Evolutionary conservation across 768 basidiomycete genomes (phyloP).

Genomic region (Leccinum ochraceum): DNA sequence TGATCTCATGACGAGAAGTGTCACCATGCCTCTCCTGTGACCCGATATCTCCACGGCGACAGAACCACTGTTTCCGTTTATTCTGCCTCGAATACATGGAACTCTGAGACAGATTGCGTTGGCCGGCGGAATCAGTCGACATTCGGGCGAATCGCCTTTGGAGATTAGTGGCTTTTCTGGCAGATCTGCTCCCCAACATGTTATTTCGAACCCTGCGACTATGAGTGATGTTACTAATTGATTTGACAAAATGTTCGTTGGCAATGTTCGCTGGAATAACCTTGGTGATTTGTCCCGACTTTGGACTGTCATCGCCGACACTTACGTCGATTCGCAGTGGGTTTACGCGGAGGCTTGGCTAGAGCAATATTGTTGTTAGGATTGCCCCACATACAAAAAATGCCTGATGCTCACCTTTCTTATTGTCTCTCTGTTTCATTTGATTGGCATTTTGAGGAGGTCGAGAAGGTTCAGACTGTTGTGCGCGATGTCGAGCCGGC

Average conservation of each 20-base stretch:
- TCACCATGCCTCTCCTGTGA: background rate
- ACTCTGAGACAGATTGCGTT: conserved; percentile 1
- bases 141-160: conserved; percentile 20
- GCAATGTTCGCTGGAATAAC: conserved; percentile 12
- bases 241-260: conserved; percentile 10
- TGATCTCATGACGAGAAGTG: background rate
- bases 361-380: background rate
- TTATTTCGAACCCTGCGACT: background rate
- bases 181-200: conserved; percentile 7
- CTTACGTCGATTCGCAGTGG: conserved; percentile 17
- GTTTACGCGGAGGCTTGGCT: conserved; percentile 12
- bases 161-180: conserved; percentile 6
- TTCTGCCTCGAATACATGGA: background rate
- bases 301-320: background rate
- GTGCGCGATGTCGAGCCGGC: conserved; percentile 6
- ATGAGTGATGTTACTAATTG: background rate
- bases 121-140: conserved; percentile 17
- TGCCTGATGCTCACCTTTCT: conserved; percentile 6
- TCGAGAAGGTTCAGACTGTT: background rate
- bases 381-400: background rate
- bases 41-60: conserved; percentile 12
- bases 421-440: conserved; percentile 3
- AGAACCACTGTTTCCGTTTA: conserved; percentile 18
- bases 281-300: conserved; percentile 2
- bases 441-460: background rate